phyloP scores from a whole-genome alignment of 176 grass and related monocot genomes.

The Rhipidocladum racemiflorum region DNA sequence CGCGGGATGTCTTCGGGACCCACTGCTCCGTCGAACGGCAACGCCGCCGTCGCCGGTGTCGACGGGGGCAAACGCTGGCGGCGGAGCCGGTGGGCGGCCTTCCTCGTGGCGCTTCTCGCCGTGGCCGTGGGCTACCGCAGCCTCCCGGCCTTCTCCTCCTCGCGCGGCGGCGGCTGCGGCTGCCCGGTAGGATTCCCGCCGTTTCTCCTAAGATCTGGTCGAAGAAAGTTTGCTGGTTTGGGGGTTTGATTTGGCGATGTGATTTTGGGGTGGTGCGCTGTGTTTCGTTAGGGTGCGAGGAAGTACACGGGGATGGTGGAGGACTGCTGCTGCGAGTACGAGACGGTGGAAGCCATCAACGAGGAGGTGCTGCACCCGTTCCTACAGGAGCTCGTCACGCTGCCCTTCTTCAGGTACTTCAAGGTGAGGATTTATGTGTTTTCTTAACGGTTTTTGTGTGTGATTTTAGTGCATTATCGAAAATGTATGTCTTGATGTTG shows the following conservation, averaged over 20 bases:
- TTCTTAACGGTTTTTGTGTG: neutral
- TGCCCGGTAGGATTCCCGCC: conserved; percentile 46
- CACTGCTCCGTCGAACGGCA: neutral
- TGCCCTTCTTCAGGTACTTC: conserved; percentile 95
- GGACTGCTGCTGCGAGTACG: conserved; percentile 88
- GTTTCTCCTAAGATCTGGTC: neutral
- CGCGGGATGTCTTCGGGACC: conserved; percentile 27
- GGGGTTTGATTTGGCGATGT: neutral
- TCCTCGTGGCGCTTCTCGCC: conserved; percentile 62
- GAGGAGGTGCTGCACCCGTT: conserved; percentile 68
- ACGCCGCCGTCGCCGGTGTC: neutral
- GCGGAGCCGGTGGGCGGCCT: conserved; percentile 27
- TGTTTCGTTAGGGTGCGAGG: conserved; percentile 39
- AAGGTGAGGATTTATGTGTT: conserved; percentile 45
- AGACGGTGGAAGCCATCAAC: conserved; percentile 79
- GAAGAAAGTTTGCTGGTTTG: neutral
- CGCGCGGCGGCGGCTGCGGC: conserved; percentile 36
- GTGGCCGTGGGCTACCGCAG: conserved; percentile 50
- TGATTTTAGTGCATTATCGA: neutral
- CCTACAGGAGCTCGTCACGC: conserved; percentile 71
- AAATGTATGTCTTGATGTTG: conserved; percentile 17
- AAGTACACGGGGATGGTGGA: conserved; percentile 87
- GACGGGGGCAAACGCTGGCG: neutral
- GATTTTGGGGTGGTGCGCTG: neutral
- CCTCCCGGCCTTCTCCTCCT: conserved; percentile 30